Percentiles rank a stretch among this genome's conserved stretches.
Conservation (phyloP, 371 early-diverging fungal genomes). For the Batkoa obscura region DNA sequence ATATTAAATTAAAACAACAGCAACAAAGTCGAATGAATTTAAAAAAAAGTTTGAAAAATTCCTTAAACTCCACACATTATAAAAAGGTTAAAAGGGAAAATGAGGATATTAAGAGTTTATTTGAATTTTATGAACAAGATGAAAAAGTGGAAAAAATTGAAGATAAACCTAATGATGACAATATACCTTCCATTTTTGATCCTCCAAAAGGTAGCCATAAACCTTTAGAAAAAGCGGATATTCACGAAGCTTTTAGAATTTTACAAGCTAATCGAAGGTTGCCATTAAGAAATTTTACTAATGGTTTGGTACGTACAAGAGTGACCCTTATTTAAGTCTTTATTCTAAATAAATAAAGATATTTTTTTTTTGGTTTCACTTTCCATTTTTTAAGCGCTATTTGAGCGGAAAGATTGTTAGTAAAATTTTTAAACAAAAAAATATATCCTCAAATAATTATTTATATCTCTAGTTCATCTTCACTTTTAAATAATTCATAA, state of each 20-base stretch:
- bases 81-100: not conserved
- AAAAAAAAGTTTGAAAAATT: constrained; percentile 3
- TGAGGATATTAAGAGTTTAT: not conserved
- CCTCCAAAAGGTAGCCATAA: constrained; percentile 54
- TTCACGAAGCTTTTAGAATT: constrained; percentile 76
- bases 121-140: not conserved
- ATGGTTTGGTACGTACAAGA: constrained; percentile 59
- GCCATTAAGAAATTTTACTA: constrained; percentile 53
- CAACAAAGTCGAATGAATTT: too few species aligned
- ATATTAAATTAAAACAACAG: constrained; percentile 43
- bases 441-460: too few species aligned
- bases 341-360: too few species aligned
- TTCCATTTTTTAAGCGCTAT: too few species aligned
- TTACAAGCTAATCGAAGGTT: constrained; percentile 30
- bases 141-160: constrained; percentile 7
- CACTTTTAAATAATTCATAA: too few species aligned
- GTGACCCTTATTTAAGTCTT: too few species aligned
- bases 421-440: too few species aligned
- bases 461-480: too few species aligned
- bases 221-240: constrained; percentile 65
- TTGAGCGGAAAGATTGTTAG: too few species aligned
- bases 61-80: constrained; percentile 1
- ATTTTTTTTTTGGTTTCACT: too few species aligned
- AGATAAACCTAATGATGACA: constrained; percentile 12
- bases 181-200: constrained; percentile 62